phyloP scores from a whole-genome alignment of 2,329 filamentous ascomycete genomes.

The Sporothrix luriei region DNA sequence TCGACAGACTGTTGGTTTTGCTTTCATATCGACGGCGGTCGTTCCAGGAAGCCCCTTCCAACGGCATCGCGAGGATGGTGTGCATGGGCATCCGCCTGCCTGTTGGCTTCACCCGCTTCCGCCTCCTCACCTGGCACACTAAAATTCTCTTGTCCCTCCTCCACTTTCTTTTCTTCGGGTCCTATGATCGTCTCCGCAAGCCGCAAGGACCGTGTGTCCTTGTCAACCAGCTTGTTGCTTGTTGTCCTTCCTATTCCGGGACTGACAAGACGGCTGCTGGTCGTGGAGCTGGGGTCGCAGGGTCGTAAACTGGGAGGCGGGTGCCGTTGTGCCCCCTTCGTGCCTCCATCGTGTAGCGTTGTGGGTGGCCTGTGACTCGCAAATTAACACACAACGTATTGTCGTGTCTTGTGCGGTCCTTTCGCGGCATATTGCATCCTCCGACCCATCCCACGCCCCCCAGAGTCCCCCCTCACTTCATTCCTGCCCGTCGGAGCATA shows the following conservation, averaged over 20 bases:
- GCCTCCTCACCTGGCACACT: slow-evolving; percentile 4
- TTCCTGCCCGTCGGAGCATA: background rate
- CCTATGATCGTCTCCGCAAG: background rate
- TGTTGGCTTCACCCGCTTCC: background rate
- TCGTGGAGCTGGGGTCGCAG: slow-evolving; percentile 4
- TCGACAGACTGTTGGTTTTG: background rate
- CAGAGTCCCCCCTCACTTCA: background rate
- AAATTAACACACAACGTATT: background rate
- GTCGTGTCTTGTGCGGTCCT: background rate
- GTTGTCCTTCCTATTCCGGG: slow-evolving; percentile 19
- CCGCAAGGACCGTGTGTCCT: background rate
- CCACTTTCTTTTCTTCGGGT: background rate
- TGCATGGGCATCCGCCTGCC: background rate
- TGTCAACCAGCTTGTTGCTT: background rate
- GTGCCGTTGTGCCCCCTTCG: background rate
- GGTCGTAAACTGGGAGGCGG: background rate
- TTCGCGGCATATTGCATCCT: background rate
- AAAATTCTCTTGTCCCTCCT: background rate
- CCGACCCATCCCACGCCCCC: background rate
- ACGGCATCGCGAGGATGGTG: background rate
- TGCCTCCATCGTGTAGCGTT: background rate
- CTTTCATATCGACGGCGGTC: background rate
- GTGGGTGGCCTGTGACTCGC: slow-evolving; percentile 3
- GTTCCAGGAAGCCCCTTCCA: background rate
- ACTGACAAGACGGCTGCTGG: no score